Base-by-base conservation (phyloP, 768 basidiomycete genomes). In the Gloeostereum incarnatum region DNA sequence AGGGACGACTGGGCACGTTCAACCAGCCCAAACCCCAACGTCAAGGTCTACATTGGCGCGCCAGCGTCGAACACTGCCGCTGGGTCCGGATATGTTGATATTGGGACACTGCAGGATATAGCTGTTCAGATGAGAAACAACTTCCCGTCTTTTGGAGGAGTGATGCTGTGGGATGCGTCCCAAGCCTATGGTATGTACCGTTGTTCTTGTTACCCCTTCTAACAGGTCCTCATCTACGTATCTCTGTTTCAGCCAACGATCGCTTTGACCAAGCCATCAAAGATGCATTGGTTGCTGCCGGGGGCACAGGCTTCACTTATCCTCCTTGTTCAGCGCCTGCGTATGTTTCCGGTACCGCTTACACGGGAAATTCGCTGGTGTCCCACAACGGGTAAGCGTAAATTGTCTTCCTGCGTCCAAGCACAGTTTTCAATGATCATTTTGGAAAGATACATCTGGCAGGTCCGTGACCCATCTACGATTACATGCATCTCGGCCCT, bases 1-100 rank as follows among this genome's bases (percentile, higher is more conserved):
- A 77, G 78, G 79, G 78, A 80, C 46, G 62, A 65, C 51, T 81
- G 77, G 78, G 78, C 80, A 18, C 69, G 70, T 38, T 67, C 58
- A 11, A 60, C 62, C 3, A 78, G 76, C 35, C 68, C 69, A 0
- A 81, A 78, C 59, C 62, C 59, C 42, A 69, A 76, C 45, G 73
- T 79, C 21, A 78, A 78, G 52, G 59, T 82, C 14, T 81, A 72
- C 56, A 71, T 82, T 38, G 79, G 78, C 33, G 76, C 73, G 26
- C 78, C 80, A 4, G 80, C 73, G 3, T 69, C 76, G 6, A 57
- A 59, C 18, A 54, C 66, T 1, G 77, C 78, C 4, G 74, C 77
- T 19, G 72, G 74, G 3, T 63, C 66, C 9, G 79, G 78, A n/a
- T 80, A 73, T 52, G 71, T 74, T n/a, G 52, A 58, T 38, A 61